Percentiles rank a stretch among this genome's conserved stretches.
These are phyloP conservation scores for Teratosphaeria pseudoeucalypti DNA, from an alignment of 2,329 filamentous ascomycete species.

Conservation along the genomic window DNA sequence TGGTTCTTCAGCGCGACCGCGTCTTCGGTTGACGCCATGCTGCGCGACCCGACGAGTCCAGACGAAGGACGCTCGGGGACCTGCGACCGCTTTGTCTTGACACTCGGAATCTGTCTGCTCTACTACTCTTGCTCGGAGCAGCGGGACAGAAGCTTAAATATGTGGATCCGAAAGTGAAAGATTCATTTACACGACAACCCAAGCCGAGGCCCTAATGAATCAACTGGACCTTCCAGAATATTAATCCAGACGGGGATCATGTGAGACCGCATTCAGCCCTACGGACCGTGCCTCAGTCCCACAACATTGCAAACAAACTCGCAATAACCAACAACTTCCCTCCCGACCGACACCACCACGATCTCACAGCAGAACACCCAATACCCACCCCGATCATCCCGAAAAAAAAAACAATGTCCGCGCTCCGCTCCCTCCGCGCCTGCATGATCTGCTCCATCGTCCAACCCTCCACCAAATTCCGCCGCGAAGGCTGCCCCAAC, in stretches of 20 bases:
- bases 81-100: not conserved
- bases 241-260: not conserved
- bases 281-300: not conserved
- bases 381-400: not conserved
- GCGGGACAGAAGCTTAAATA: not conserved
- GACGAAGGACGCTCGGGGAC: not conserved
- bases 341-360: not conserved
- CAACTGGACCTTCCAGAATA: not conserved
- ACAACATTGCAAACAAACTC: not conserved
- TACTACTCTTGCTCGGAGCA: not conserved
- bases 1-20: conserved; percentile 81
- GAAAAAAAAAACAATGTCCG: conserved; percentile 24
- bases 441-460: conserved; percentile 99
- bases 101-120: not conserved
- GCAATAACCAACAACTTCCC: not conserved
- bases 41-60: conserved; percentile 3
- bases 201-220: not conserved
- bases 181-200: not conserved
- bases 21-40: conserved; percentile 34
- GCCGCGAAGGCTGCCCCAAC: conserved; percentile 83
- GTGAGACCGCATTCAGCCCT: not conserved
- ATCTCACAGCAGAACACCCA: not conserved
- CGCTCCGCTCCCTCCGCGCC: conserved; percentile 75
- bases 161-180: not conserved
- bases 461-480: conserved; percentile 71